Base-by-base conservation (phyloP, 1,284 basidiomycete genomes). In the Malassezia arunalokei region DNA sequence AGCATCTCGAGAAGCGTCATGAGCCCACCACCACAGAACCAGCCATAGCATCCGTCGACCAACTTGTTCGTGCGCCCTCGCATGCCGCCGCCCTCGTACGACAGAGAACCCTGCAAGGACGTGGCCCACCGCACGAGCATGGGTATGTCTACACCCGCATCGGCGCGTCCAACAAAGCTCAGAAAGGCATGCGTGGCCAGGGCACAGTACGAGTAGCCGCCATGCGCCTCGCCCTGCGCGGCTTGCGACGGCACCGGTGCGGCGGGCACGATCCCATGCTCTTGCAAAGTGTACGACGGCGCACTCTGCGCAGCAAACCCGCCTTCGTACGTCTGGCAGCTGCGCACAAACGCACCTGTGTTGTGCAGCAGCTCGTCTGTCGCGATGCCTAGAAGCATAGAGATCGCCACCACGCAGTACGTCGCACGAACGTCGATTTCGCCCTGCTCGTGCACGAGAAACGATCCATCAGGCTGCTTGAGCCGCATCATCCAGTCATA, bases 1-100 rank as follows among this genome's bases (percentile, higher is more conserved):
- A 85, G 63, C 17, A 76, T 82, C 49, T 86, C 84, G 0, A 94
- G 75, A 8, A 95, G 76, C 0, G 81, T 79, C 69, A 94, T 86
- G n/a, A 85, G 80, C 0, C 91, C 91, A 2, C 87, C 92, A 28
- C 91, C 87, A 86, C 90, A 63, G 55, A 73, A 98, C 94, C 94
- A 98, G 30, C 86, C 84, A 74, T 98, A 99, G 75, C 94, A 99
- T 3, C 92, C 94, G 68, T 99, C 94, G 0, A 99, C 92, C 11
- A 99, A 80, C 75, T 99, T 99, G 74, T 98, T 99, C 54, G 87
- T 88, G 40, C 94, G 78, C 0, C 94, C 94, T 42, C 81, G 81
- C 76, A 98, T 96, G 0, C 92, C 94, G 3, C 90, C 91, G 3
- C 89, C 79, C 67, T 98, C 92, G 27, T 81, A 79, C 27, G 83